These are phyloP conservation scores for Metschnikowia chrysomelidarum DNA, from an alignment of 805 yeast genomes.

Conservation along the genomic window DNA sequence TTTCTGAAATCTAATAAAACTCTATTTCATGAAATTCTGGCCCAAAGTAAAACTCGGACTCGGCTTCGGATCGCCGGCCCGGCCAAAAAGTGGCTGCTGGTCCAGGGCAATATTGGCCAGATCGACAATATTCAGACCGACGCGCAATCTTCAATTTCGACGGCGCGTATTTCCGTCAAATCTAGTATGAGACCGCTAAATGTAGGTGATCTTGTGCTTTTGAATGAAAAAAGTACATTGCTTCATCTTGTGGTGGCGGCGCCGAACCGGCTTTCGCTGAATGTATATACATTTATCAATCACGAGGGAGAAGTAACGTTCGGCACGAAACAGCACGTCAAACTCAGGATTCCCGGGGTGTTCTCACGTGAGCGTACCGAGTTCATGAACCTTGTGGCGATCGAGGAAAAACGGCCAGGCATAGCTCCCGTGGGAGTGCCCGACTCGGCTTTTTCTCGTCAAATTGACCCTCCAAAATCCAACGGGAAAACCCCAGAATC, in stretches of 20 bases:
- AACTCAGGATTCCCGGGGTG: constrained; percentile 53
- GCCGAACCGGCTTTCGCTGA: constrained; percentile 49
- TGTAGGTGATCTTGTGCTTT: constrained; percentile 64
- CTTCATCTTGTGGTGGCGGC: constrained; percentile 54
- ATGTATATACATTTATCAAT: constrained; percentile 55
- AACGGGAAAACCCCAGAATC: constrained; percentile 5
- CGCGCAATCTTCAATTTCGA: constrained; percentile 4
- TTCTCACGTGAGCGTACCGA: constrained; percentile 42
- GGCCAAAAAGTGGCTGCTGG: constrained; percentile 10
- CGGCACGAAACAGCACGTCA: constrained; percentile 42
- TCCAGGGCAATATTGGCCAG: constrained; percentile 3
- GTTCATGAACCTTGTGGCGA: constrained; percentile 24
- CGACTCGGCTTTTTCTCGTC: constrained; percentile 29
- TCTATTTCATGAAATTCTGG: constrained; percentile 9
- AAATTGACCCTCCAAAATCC: constrained; percentile 9
- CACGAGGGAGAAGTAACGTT: constrained; percentile 56
- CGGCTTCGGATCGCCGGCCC: constrained; percentile 12
- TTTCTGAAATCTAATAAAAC: constrained; percentile 9
- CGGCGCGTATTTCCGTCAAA: constrained; percentile 9
- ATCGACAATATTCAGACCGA: constrained; percentile 1
- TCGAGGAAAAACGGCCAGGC: constrained; percentile 31
- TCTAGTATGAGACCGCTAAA: constrained; percentile 23
- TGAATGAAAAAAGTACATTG: constrained; percentile 43
- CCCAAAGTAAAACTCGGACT: constrained; percentile 6
- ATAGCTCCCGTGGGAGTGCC: constrained; percentile 40